Conservation (phyloP, 768 basidiomycete genomes). For the Tricholoma furcatifolium region DNA sequence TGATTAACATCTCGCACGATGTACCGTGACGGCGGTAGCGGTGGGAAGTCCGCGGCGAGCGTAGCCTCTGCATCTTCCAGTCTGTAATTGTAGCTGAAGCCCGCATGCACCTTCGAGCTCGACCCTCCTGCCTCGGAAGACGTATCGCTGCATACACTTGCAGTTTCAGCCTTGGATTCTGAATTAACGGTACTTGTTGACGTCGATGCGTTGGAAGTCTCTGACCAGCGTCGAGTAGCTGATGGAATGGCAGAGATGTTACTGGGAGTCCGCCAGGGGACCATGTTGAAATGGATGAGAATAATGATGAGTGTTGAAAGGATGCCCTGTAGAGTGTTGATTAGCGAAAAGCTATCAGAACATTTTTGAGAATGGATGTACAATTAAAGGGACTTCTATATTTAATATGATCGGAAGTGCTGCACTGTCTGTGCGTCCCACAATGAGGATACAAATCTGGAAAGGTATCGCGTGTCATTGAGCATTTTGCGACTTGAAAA, state of each 20-base stretch:
- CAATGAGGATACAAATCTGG: constrained; percentile 9
- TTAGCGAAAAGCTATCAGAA: neutral
- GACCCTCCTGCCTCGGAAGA: too few species aligned
- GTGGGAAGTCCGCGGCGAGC: too few species aligned
- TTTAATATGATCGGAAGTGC: constrained; percentile 7
- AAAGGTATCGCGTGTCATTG: neutral
- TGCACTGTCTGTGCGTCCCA: constrained; percentile 3
- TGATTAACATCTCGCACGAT: too few species aligned
- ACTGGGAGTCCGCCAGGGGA: neutral
- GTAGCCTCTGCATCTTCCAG: too few species aligned
- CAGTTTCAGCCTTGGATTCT: too few species aligned
- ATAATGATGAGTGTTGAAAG: constrained; percentile 13
- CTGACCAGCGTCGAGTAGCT: too few species aligned
- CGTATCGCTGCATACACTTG: too few species aligned
- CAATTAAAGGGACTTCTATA: constrained; percentile 12
- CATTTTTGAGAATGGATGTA: neutral
- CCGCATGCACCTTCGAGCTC: too few species aligned
- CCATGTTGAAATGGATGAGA: constrained; percentile 10
- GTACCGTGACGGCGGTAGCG: too few species aligned
- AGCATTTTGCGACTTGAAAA: neutral
- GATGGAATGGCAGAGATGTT: neutral
- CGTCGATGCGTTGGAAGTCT: too few species aligned
- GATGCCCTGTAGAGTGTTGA: constrained; percentile 3
- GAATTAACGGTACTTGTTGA: too few species aligned
- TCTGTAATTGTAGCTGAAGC: too few species aligned